A percentile compares a stretch with the other conserved stretches of the same genome.
These are phyloP conservation scores for Carallia brachiata DNA, from an alignment of 345 rosid genomes.

Conservation along the genomic window DNA sequence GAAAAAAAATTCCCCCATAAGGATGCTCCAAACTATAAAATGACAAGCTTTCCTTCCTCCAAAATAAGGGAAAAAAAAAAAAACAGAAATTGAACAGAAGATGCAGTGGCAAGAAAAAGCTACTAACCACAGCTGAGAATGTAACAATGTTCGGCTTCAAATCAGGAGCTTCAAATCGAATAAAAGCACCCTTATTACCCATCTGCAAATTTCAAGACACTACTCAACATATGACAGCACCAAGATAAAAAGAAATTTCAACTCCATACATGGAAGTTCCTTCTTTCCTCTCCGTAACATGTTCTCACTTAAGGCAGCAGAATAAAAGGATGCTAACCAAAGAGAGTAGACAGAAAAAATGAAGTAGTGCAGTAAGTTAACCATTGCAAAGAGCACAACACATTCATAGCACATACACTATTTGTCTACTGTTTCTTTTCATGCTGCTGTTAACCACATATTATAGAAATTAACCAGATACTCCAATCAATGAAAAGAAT, in stretches of 20 bases:
- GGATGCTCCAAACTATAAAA: neutral
- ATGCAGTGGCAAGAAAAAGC: neutral
- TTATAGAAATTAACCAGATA: too few species aligned
- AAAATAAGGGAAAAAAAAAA: neutral
- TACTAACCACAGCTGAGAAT: slow-evolving; percentile 93
- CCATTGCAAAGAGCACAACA: too few species aligned
- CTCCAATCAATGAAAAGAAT: too few species aligned
- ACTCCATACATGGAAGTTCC: neutral
- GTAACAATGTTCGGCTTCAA: slow-evolving; percentile 90
- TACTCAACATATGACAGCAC: neutral
- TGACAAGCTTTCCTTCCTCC: neutral
- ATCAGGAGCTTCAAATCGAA: slow-evolving; percentile 85
- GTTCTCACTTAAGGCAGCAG: too few species aligned
- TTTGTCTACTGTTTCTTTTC: too few species aligned
- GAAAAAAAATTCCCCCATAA: neutral
- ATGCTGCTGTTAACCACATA: too few species aligned
- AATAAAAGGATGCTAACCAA: too few species aligned
- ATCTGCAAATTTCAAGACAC: slow-evolving; percentile 51
- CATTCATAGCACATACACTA: too few species aligned
- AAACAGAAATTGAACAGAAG: neutral
- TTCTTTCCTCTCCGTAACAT: too few species aligned
- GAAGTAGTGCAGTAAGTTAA: too few species aligned
- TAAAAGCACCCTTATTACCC: slow-evolving; percentile 98
- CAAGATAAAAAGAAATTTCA: neutral
- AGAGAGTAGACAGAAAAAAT: too few species aligned